Base-by-base conservation (phyloP, 371 early-diverging fungal genomes). In the Mortierella sp. region DNA sequence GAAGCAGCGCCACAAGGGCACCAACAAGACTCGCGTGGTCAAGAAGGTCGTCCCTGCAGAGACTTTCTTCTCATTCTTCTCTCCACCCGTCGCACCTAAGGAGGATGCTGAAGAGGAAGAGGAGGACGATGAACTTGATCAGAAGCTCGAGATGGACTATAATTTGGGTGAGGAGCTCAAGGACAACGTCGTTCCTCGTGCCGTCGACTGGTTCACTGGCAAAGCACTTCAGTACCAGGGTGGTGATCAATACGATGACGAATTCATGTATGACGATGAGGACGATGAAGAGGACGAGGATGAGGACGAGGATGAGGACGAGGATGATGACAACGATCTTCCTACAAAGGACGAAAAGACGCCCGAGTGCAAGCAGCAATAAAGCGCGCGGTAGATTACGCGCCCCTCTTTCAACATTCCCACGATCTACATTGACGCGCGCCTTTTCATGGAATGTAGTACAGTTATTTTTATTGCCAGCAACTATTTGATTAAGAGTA, bases 131-230 rank as follows among this genome's bases (percentile, higher is more conserved):
- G 91, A 94, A 69, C 83, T 82, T 43, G 94, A 93, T 66, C 88
- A 90, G 63, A 90, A 86, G 65, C 84, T 97, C 47, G 95, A 97
- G 83, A 84, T 83, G 42, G 98, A 98, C 80, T 98, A 96, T 72
- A 95, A 95, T 80, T 83, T 95, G 76, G 98, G 97, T 41, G 98
- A 98, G 80, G 90, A 94, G 78, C 89, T 98, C 84, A 97, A 96
- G 86, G 96, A 96, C 61, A 93, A 93, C 80, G 80, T 98, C 62
- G 90, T 98, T 60, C 97, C 99, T 61, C 90, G 90, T 72, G 99
- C 99, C 62, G 83, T 98, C 58, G 95, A 96, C 82, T 98, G 96
- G 93, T 98, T 97, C 86, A 98, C 98, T 19, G 99, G 99, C 72
- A 92, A 94, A 83, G 98, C 98, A 48, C 86, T 96, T 43, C 88